Percentiles rank a stretch among this genome's conserved stretches.
Conservation (phyloP, 345 rosid species). For the Aquilaria sinensis region DNA sequence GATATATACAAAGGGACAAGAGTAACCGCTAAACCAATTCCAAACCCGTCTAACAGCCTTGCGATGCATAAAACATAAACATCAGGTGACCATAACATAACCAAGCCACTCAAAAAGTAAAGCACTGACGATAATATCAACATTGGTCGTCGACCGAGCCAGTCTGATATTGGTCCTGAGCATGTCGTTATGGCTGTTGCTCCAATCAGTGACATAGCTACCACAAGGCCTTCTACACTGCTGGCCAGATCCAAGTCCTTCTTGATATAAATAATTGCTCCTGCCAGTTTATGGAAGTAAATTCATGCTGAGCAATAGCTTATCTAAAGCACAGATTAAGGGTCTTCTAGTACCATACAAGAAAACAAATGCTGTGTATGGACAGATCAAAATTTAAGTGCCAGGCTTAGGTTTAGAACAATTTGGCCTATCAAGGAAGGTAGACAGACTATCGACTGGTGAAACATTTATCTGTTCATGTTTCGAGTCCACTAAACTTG, state of each 20-base stretch:
- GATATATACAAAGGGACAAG: constrained; percentile 89
- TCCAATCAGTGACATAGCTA: constrained; percentile 92
- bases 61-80: constrained; percentile 75
- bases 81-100: constrained; percentile 95
- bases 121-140: constrained; percentile 68
- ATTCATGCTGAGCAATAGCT: neutral
- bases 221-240: constrained; percentile 83
- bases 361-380: no score
- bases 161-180: constrained; percentile 91
- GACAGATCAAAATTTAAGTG: no score
- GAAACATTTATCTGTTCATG: no score
- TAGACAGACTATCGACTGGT: no score
- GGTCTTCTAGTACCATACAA: no score
- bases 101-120: constrained; percentile 76
- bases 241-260: constrained; percentile 55
- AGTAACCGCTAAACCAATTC: constrained; percentile 87
- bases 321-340: no score
- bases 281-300: constrained; percentile 29
- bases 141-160: constrained; percentile 97
- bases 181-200: constrained; percentile 90
- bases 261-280: constrained; percentile 81
- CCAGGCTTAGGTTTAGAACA: no score
- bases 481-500: neutral
- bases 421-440: no score
- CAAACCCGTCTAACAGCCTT: constrained; percentile 87